Conservation (phyloP, 305 asterid species). For the Stenogyne calaminthoides region DNA sequence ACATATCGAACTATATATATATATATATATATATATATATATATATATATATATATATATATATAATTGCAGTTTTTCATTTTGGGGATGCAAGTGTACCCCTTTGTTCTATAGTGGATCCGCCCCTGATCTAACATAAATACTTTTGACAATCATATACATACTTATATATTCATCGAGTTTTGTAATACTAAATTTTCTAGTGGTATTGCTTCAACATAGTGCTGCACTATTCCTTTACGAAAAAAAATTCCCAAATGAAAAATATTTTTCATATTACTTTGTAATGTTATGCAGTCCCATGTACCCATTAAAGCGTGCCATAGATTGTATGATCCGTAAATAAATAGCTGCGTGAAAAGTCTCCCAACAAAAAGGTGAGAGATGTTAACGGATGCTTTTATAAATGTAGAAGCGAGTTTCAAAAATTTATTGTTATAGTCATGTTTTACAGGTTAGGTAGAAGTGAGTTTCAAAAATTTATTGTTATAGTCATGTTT, state of each 20-base stretch:
- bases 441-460: not conserved
- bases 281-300: constrained; percentile 58
- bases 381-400: constrained; percentile 7
- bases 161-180: too few species aligned
- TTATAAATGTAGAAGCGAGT: not conserved
- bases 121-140: too few species aligned
- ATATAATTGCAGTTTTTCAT: too few species aligned
- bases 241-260: constrained; percentile 8
- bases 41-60: too few species aligned
- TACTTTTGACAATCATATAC: too few species aligned
- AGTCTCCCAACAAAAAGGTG: constrained; percentile 96
- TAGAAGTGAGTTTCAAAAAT: constrained; percentile 13
- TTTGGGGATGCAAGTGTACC: too few species aligned
- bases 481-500: constrained; percentile 24
- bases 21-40: too few species aligned
- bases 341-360: constrained; percentile 91
- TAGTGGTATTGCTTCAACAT: too few species aligned
- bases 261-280: constrained; percentile 18
- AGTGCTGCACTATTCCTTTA: not conserved
- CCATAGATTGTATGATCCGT: constrained; percentile 92
- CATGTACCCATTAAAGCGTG: constrained; percentile 90
- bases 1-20: too few species aligned
- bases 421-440: constrained; percentile 17
- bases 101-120: too few species aligned
- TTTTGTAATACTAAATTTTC: too few species aligned